Base-by-base conservation (phyloP, 148 eudicot species). In the Camellia lanceoleosa region DNA sequence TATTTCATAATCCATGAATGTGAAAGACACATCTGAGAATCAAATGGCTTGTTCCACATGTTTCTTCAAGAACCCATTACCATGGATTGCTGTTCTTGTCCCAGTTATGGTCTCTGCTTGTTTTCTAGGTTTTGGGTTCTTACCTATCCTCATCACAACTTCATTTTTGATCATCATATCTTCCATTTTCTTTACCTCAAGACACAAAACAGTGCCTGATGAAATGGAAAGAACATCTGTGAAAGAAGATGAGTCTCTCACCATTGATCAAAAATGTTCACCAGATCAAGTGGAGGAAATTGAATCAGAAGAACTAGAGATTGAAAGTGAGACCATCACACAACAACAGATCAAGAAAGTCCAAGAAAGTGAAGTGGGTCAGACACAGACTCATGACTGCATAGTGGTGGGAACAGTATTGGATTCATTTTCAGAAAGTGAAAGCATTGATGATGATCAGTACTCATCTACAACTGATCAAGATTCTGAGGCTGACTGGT, bases 401-500 rank as follows among this genome's bases (percentile, higher is more conserved):
- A 18, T 63, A 74, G 75, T 73, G 77, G 75, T 73, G 5, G 23
- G 77, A 60, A 68, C 88, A 30, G 38, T 30, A 51, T 43, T 19
- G 62, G 91, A 86, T 65, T 67, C 76, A 58, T 78, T 83, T 75
- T 91, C 93, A 16, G 93, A 91, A 83, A 87, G 83, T 79, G 91
- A 88, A 66, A 85, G 91, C 77, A 64, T 76, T 78, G 92, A 86
- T 59, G 87, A 81, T 78, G 92, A 86, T 59, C 88, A 81, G 6
- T 74, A 30, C 38, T 63, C 85, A 30, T 86, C 84, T 44, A 85
- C 83, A 20, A 88, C 91, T 79, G 84, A 89, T 54, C 92, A 91
- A 69, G 86, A 88, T 56, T 90, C 92, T 0, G 90, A 90, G 73
- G 80, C 74, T 20, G 93, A 90, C 2, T 85, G 90, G 89, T 78